Evolutionary conservation across 2,329 filamentous ascomycete genomes (phyloP), one percentile per base, ranked within the genome.

Genomic region (Coniella vitis): DNA sequence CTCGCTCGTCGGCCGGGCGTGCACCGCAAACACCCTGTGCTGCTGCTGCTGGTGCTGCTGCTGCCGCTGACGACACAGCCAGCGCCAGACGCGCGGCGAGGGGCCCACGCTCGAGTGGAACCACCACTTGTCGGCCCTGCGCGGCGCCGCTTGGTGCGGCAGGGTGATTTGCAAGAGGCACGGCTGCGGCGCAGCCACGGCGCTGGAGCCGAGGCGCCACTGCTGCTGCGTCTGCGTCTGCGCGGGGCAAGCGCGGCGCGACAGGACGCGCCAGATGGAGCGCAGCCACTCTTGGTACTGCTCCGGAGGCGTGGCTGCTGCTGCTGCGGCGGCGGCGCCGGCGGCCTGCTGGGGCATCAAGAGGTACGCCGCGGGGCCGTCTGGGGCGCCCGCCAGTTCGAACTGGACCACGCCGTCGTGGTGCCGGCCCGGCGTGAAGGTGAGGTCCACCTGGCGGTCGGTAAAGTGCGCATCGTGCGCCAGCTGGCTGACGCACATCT

Each of bases 221-320:
- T n/a, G n/a, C n/a, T n/a, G n/a, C n/a, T n/a, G 16, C 17, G 19
- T 31, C 22, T n/a, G 17, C 22, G 10, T 43, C 3, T 8, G 20
- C 34, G 1, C 41, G 13, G 9, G 37, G 10, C 14, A 45, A 31
- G 16, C 19, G 19, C 9, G 36, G 16, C 19, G 19, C 9, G 44
- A 41, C 29, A 41, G 13, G 16, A 41, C 44, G 13, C 39, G 43
- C 47, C 44, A 43, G 3, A 50, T 19, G 10, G 39, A 44, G 17
- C 32, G 37, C 35, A 53, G 50, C 47, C 44, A 47, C 19, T 16
- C 17, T 25, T 47, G 21, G 12, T 53, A 50, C 3, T 14, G 38
- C n/a, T 3, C 21, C 9, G 13, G 13, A 22, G 10, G 10, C 37
- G 38, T 29, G n/a, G n/a, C n/a, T n/a, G n/a, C n/a, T n/a, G n/a